Conservation (phyloP, 163 green algal species). For the Trebouxia gelatinosa region DNA sequence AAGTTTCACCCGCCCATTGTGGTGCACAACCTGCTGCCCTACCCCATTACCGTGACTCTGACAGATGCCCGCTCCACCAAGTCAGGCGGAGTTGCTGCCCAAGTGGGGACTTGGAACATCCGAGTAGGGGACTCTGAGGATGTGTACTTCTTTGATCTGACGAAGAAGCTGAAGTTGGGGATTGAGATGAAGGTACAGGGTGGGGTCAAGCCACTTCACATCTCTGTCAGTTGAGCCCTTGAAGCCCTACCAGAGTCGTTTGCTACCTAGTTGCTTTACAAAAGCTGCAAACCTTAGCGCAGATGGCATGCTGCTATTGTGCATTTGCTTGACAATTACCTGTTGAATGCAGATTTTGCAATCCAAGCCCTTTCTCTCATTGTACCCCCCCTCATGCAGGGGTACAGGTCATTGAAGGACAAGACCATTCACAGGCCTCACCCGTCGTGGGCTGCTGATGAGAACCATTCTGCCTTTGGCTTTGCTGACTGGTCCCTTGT, state of each 20-base stretch:
- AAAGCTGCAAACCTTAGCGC: too few relatives aligned
- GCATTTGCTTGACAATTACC: not conserved
- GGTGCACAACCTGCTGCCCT: conserved; percentile 57
- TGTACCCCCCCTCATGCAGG: conserved; percentile 20
- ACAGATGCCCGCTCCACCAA: conserved; percentile 29
- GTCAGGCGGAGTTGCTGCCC: not conserved
- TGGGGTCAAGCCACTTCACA: not conserved
- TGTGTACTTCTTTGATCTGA: conserved; percentile 43
- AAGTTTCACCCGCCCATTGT: conserved; percentile 51
- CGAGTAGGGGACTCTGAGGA: conserved; percentile 24
- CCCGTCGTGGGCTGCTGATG: conserved; percentile 1
- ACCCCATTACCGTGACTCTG: conserved; percentile 42
- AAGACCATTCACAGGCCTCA: conserved; percentile 8
- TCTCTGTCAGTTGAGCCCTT: not conserved
- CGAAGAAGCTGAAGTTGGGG: conserved; percentile 37
- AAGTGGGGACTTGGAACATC: conserved; percentile 31
- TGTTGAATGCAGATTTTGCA: not conserved
- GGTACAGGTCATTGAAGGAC: conserved; percentile 31
- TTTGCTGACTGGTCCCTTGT: conserved; percentile 18
- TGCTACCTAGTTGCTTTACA: too few relatives aligned
- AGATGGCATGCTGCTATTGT: not conserved
- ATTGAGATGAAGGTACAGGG: conserved; percentile 37
- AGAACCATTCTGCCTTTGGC: conserved; percentile 12
- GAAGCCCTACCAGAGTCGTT: too few relatives aligned
- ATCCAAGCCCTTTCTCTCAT: not conserved